Evolutionary conservation across 352 stramenopile genomes (phyloP), one percentile per base, ranked within the genome.

Genomic region (Globisporangium carolinianum): DNA sequence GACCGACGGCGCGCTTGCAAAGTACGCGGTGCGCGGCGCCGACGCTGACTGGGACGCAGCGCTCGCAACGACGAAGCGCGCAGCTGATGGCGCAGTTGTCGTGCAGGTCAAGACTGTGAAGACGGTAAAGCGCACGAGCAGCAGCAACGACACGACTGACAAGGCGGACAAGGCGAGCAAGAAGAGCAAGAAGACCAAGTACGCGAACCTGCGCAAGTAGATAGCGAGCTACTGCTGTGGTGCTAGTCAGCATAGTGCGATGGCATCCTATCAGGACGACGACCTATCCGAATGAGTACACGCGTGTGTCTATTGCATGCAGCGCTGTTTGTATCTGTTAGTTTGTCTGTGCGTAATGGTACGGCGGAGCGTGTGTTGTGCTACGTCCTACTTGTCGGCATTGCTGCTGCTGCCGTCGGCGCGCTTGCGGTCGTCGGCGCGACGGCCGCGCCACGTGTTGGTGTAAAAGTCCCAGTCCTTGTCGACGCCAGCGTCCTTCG

Each of bases 21-120:
- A 98, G 70, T 98, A 98, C 67, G 87, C 88, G 10, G 81, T 98
- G 37, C 91, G 91, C 56, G 96, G 95, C 47, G 92, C 91, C 36
- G 94, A 98, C 39, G 80, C 94, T 11, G 91, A 98, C 59, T 98
- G 95, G 94, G 83, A 86, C 51, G 62, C 67, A 12, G 80, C 80
- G 18, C 69, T 89, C n/a, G 66, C 75, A 32, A 59, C 77, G 32
- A 58, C 73, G 39, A 67, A 75, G 45, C 67, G 56, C 43, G 63
- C 60, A 3, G 70, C 67, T 12, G 58, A 78, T 24, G 76, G 69
- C 58, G 68, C 75, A 69, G 77, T 91, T 64, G 69, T 83, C 66
- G 77, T 92, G 66, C 86, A 97, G 61, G 77, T 95, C 48, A 90
- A 91, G 68, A 93, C 76, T 63, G 96, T 94, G 70, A 89, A 94